Conservation (phyloP, 345 rosid genomes). For the Lagerstroemia speciosa region DNA sequence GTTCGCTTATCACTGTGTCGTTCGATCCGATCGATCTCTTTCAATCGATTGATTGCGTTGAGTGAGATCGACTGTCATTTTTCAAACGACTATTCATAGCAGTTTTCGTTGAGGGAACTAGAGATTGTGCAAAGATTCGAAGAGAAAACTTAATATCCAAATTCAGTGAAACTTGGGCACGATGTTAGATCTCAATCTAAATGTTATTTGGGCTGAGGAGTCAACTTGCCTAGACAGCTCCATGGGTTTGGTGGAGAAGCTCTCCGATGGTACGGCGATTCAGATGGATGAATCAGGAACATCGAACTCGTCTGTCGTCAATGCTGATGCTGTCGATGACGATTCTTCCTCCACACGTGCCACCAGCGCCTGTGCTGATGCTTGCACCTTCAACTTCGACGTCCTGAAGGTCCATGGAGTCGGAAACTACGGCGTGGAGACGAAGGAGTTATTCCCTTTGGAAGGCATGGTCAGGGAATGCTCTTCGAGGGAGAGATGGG, state of each 20-base stretch:
- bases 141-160: background rate
- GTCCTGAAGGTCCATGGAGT: slow-evolving; percentile 46
- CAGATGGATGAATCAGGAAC: slow-evolving; percentile 58
- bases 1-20: background rate
- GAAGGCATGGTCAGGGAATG: slow-evolving; percentile 26
- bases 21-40: slow-evolving; percentile 15
- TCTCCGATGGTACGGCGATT: slow-evolving; percentile 30
- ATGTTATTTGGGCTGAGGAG: slow-evolving; percentile 41
- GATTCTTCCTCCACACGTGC: slow-evolving; percentile 61
- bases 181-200: slow-evolving; percentile 89
- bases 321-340: slow-evolving; percentile 61
- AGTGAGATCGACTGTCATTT: slow-evolving; percentile 14
- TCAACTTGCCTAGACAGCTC: slow-evolving; percentile 44
- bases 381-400: slow-evolving; percentile 51
- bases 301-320: slow-evolving; percentile 75
- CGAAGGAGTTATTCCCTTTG: slow-evolving; percentile 61
- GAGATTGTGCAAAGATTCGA: background rate
- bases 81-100: background rate
- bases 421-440: slow-evolving; percentile 24
- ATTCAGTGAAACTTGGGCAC: background rate
- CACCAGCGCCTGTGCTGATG: slow-evolving; percentile 13
- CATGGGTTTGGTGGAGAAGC: slow-evolving; percentile 18
- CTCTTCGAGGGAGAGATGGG: slow-evolving; percentile 32
- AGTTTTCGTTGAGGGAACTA: background rate
- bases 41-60: slow-evolving; percentile 11